These are phyloP conservation scores for Lachancea waltii DNA, from an alignment of 805 yeast genomes.

Conservation along the genomic window DNA sequence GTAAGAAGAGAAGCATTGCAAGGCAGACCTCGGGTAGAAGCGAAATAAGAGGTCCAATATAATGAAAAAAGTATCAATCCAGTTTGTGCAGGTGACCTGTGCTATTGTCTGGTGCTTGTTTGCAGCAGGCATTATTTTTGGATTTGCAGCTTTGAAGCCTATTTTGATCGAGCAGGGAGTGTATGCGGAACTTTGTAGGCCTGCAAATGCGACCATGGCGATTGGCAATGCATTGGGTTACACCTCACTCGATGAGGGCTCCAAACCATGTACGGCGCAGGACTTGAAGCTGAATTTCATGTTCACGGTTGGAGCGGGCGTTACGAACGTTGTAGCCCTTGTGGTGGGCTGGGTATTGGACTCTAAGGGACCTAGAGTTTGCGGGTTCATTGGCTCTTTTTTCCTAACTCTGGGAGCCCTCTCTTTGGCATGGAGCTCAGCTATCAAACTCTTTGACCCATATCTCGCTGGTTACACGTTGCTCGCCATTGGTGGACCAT, in stretches of 20 bases:
- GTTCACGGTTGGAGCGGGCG: constrained; percentile 81
- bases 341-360: constrained; percentile 79
- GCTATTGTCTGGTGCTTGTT: constrained; percentile 82
- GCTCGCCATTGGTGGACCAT: constrained; percentile 89
- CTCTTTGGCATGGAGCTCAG: constrained; percentile 31
- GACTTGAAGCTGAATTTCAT: constrained; percentile 75
- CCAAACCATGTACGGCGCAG: constrained; percentile 57
- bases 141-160: constrained; percentile 92
- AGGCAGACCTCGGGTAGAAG: not conserved
- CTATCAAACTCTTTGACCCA: constrained; percentile 42
- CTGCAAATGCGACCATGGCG: constrained; percentile 13
- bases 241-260: not conserved
- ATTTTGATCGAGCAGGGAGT: constrained; percentile 72
- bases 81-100: constrained; percentile 50
- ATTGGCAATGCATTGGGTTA: not conserved
- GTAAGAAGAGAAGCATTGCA: too few relatives aligned
- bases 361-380: constrained; percentile 67
- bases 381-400: constrained; percentile 68
- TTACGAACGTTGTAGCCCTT: constrained; percentile 77
- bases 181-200: constrained; percentile 54
- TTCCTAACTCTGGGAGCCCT: constrained; percentile 53
- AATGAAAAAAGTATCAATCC: constrained; percentile 7
- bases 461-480: constrained; percentile 68
- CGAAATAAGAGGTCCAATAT: not conserved
- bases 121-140: constrained; percentile 92